Base-by-base conservation (phyloP, 129 eudicot species). In the Mikania micrantha region DNA sequence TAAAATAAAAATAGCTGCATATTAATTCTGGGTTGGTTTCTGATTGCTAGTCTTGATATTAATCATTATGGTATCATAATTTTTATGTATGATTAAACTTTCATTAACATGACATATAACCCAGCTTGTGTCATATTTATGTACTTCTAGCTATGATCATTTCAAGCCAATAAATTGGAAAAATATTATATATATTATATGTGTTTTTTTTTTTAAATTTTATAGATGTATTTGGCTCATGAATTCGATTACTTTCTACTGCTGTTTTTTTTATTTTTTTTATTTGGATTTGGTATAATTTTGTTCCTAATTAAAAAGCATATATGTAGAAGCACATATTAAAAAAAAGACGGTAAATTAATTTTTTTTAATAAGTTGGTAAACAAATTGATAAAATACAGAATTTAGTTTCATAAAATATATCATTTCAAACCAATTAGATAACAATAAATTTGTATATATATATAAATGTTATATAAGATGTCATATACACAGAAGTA, bases 401-500 rank as follows among this genome's bases (percentile, higher is more conserved):
- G 3, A 25, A 53, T 4, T 52, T 49, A 21, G 29, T 3, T 53
- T 52, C 31, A 28, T 72, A 32, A 63, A 25, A 73, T n/a, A n/a
- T n/a, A n/a, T 39, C 31, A 44, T 63, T 74, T 50, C 16, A 64
- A 64, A 50, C 13, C 50, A 17, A 9, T n/a, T 47, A 44, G 73
- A 74, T 56, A 6, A 47, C 39, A 66, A 67, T 58, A 36, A 15
- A 74, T 41, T 66, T 32, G 42, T 58, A 36, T 44, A 59, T 31
- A 75, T 42, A 56, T 58, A 36, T 44, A 59, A 42, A 75, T 42
- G 61, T 27, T 58, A 45, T 74, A 48, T 75, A 50, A 47, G 60
- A 67, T 67, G 79, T 69, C 74, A 67, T 34, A 34, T 56, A 44
- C n/a, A 36, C 56, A 65, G 49, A 44, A 74, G 12, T 22, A 71